These are phyloP conservation scores for Dentipellis sp. DNA, from an alignment of 768 basidiomycete genomes.

Conservation along the genomic window DNA sequence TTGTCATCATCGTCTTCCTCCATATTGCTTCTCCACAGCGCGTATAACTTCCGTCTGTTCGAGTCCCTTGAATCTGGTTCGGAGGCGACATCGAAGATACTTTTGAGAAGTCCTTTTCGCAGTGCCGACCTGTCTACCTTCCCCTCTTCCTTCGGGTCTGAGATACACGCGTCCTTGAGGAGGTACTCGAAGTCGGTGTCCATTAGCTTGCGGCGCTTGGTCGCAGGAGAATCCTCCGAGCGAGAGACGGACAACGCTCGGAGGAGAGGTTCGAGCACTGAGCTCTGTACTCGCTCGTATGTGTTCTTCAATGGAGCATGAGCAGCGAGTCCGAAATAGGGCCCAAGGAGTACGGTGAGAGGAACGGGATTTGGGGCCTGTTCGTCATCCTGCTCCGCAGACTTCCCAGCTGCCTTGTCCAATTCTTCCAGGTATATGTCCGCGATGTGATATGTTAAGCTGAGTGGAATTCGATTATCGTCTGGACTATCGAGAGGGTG, in stretches of 20 bases:
- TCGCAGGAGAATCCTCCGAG: slow-evolving; percentile 26
- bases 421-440: slow-evolving; percentile 91
- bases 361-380: slow-evolving; percentile 33
- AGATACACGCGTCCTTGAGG: slow-evolving; percentile 44
- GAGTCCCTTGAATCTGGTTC: slow-evolving; percentile 64
- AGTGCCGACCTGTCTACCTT: slow-evolving; percentile 28
- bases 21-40: slow-evolving; percentile 57
- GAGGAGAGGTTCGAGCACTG: slow-evolving; percentile 65
- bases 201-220: slow-evolving; percentile 38
- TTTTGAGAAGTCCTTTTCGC: slow-evolving; percentile 46
- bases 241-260: slow-evolving; percentile 19
- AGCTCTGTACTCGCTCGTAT: slow-evolving; percentile 63
- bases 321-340: slow-evolving; percentile 68
- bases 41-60: slow-evolving; percentile 78
- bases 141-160: slow-evolving; percentile 30
- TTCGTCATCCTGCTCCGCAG: slow-evolving; percentile 9
- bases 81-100: slow-evolving; percentile 68
- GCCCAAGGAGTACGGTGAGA: slow-evolving; percentile 45
- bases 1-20: slow-evolving; percentile 33
- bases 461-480: slow-evolving; percentile 64
- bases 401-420: slow-evolving; percentile 44
- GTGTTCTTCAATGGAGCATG: slow-evolving; percentile 53
- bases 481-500: slow-evolving; percentile 36
- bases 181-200: slow-evolving; percentile 34
- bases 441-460: slow-evolving; percentile 77